These are phyloP conservation scores for Zopfochytrium polystomum DNA, from an alignment of 371 early-diverging fungal species.

Conservation along the genomic window DNA sequence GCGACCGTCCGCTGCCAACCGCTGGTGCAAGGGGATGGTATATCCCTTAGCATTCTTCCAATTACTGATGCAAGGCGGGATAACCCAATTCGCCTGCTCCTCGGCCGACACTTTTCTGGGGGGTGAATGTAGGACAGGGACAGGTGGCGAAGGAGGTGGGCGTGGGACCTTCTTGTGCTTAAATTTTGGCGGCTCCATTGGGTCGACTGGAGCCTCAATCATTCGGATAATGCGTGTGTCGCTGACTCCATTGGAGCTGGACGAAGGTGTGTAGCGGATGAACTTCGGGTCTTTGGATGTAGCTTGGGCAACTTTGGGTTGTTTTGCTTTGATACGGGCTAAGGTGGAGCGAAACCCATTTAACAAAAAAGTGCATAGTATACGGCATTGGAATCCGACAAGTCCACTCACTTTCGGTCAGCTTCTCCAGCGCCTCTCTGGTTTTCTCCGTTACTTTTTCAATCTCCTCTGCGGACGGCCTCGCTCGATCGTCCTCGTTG, in stretches of 20 bases:
- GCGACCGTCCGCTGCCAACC: conserved; percentile 94
- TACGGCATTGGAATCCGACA: conserved; percentile 2
- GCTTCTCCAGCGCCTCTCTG: conserved; percentile 78
- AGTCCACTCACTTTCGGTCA: conserved; percentile 60
- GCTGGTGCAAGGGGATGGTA: conserved; percentile 96
- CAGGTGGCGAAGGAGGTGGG: conserved; percentile 87
- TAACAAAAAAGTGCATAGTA: not conserved
- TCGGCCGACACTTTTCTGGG: conserved; percentile 91
- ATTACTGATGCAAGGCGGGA: conserved; percentile 96
- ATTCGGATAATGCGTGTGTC: conserved; percentile 79
- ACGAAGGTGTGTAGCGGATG: conserved; percentile 88
- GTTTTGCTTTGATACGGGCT: conserved; percentile 68
- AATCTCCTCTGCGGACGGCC: conserved; percentile 79
- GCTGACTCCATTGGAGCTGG: conserved; percentile 40
- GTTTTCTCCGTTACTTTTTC: conserved; percentile 84
- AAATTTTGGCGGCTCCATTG: conserved; percentile 92
- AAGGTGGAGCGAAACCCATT: conserved; percentile 29
- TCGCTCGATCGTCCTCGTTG: conserved; percentile 56
- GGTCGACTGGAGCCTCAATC: conserved; percentile 92
- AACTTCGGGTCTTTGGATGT: conserved; percentile 68
- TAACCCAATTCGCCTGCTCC: conserved; percentile 92
- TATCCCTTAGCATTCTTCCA: conserved; percentile 99
- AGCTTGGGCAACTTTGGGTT: conserved; percentile 54
- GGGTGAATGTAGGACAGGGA: conserved; percentile 96
- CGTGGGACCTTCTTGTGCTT: conserved; percentile 88